Conservation (phyloP, 768 basidiomycete genomes). For the Naganishia randhawae region DNA sequence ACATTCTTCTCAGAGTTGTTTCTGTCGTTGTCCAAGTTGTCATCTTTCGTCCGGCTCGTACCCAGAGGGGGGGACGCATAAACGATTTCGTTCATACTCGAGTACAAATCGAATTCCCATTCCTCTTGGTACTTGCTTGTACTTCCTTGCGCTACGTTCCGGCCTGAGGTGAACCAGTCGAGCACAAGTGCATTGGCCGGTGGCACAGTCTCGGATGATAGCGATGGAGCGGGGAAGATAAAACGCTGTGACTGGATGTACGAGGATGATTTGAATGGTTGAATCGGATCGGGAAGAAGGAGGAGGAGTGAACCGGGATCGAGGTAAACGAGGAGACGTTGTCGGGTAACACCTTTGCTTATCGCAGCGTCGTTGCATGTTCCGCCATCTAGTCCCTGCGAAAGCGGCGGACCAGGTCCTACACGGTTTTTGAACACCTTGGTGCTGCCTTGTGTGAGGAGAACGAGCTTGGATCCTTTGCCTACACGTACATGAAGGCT, state of each 20-base stretch:
- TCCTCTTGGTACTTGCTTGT: conserved; percentile 59
- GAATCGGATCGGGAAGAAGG: conserved; percentile 86
- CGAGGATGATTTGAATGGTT: conserved; percentile 77
- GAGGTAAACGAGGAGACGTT: conserved; percentile 63
- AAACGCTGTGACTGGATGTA: conserved; percentile 84
- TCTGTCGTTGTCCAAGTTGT: too few species aligned
- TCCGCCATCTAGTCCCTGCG: conserved; percentile 30
- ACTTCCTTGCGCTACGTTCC: conserved; percentile 51
- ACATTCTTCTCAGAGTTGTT: too few species aligned
- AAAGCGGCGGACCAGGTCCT: conserved; percentile 51
- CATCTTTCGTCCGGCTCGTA: too few species aligned
- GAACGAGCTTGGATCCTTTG: conserved; percentile 59
- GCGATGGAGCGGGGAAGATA: conserved; percentile 54
- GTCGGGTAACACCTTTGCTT: conserved; percentile 56
- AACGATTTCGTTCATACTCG: conserved; percentile 78
- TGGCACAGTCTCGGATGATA: conserved; percentile 41
- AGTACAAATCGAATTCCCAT: conserved; percentile 82
- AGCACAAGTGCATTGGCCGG: conserved; percentile 66
- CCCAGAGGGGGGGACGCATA: conserved; percentile 14
- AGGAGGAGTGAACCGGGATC: conserved; percentile 61
- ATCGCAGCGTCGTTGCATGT: conserved; percentile 20
- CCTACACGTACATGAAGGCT: conserved; percentile 63
- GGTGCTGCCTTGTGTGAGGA: conserved; percentile 84
- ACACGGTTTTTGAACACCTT: conserved; percentile 84
- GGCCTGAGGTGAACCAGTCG: conserved; percentile 89